Evolutionary conservation across 345 rosid species (phyloP).

Genomic region (Citropsis articulata): DNA sequence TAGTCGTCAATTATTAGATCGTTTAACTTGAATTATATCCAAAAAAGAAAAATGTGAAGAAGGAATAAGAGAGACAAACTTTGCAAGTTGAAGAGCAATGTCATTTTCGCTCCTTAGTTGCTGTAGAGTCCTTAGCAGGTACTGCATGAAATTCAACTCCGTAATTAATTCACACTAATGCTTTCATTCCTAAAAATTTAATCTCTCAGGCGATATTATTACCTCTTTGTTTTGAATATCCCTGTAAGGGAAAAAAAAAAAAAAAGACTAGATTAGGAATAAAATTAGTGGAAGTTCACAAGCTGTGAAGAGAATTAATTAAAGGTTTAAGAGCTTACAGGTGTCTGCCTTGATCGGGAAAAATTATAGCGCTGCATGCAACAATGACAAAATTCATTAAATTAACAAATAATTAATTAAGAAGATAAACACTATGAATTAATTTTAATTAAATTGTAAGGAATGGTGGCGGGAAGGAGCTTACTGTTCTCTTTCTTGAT

Average conservation of each 20-base stretch:
- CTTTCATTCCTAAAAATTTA: not conserved
- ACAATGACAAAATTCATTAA: not conserved
- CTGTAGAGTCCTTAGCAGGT: conserved; percentile 45
- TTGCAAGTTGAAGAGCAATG: conserved; percentile 49
- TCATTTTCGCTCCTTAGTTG: conserved; percentile 54
- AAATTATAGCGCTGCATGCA: conserved; percentile 45
- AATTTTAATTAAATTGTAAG: not conserved
- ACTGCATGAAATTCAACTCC: conserved; percentile 29
- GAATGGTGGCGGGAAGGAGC: not conserved
- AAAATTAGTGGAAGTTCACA: not conserved
- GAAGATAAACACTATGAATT: not conserved
- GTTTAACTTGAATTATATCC: not conserved
- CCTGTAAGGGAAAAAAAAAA: conserved; percentile 23
- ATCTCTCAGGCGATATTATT: not conserved
- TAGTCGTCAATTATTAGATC: not conserved
- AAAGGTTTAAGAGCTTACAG: conserved; percentile 21
- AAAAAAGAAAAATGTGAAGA: not conserved
- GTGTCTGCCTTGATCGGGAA: conserved; percentile 36
- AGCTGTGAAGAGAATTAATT: not conserved
- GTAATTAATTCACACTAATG: not conserved
- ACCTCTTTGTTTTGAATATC: conserved; percentile 59
- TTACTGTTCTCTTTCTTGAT: conserved; percentile 74
- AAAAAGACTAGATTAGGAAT: not conserved
- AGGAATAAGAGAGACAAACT: conserved; percentile 26
- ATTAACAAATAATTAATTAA: not conserved